These are phyloP conservation scores for Cyclotella kingstonii DNA, from an alignment of 108 stramenopile species.

Conservation along the genomic window DNA sequence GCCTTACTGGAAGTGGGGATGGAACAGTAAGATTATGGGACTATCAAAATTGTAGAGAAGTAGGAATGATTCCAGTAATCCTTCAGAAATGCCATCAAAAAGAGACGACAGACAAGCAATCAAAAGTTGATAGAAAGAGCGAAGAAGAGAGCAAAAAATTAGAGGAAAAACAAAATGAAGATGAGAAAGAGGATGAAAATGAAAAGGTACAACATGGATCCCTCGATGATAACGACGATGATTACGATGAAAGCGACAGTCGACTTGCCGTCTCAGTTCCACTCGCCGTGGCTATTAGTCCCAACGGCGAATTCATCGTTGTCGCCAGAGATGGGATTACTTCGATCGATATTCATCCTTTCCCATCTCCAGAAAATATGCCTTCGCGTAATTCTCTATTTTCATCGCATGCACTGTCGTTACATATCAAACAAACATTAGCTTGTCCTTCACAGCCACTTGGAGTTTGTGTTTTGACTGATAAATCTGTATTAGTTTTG, in stretches of 20 bases:
- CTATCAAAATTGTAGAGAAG: slow-evolving; percentile 37
- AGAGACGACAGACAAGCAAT: slow-evolving; percentile 5
- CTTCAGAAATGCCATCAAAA: slow-evolving; percentile 11
- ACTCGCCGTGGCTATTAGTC: slow-evolving; percentile 30
- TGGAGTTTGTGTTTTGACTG: slow-evolving; percentile 25
- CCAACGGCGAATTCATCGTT: slow-evolving; percentile 16
- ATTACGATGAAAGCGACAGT: slow-evolving; percentile 4
- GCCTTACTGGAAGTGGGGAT: slow-evolving; percentile 69
- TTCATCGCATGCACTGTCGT: slow-evolving; percentile 44
- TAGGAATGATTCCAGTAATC: slow-evolving; percentile 31
- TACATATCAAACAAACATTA: slow-evolving; percentile 41
- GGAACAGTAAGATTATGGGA: slow-evolving; percentile 75
- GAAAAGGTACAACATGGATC: background rate
- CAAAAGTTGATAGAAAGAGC: slow-evolving; percentile 2
- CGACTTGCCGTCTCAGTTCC: slow-evolving; percentile 34
- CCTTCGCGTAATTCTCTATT: slow-evolving; percentile 8
- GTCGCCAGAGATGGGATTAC: slow-evolving; percentile 38
- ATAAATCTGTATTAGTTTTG: slow-evolving; percentile 46
- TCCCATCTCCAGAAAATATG: slow-evolving; percentile 35
- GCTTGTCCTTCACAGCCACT: slow-evolving; percentile 50
- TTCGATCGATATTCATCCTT: slow-evolving; percentile 40
- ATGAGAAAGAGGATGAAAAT: slow-evolving; percentile 11
- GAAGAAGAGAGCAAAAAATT: slow-evolving; percentile 8
- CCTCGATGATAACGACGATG: slow-evolving; percentile 7
- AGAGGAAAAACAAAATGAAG: slow-evolving; percentile 6